Conservation (phyloP, 176 grass and related monocot genomes). For the Dactylis glomerata region DNA sequence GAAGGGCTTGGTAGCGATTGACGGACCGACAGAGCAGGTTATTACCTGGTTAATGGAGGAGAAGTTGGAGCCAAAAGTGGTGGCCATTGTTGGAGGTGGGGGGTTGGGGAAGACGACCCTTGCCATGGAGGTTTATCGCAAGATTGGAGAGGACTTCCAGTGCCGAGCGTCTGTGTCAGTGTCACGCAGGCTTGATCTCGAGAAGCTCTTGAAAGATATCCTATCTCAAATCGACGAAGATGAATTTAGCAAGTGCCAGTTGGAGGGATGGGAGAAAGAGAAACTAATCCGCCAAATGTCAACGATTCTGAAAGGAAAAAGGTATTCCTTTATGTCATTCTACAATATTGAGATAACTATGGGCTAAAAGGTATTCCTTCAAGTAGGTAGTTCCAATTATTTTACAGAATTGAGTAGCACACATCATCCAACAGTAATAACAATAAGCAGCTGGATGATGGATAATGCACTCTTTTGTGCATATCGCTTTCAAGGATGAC, state of each 20-base stretch:
- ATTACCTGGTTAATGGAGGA: background rate
- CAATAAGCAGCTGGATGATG: too few relatives aligned
- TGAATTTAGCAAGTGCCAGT: background rate
- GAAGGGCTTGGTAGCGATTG: background rate
- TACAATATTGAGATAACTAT: background rate
- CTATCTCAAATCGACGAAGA: background rate
- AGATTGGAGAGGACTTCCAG: conserved; percentile 6
- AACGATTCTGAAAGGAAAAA: background rate
- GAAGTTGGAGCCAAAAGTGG: background rate
- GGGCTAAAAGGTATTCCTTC: background rate
- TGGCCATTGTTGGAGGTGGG: conserved; percentile 20
- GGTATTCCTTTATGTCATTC: background rate
- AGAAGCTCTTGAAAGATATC: conserved; percentile 20
- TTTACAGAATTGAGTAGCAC: too few relatives aligned
- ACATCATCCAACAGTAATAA: too few relatives aligned
- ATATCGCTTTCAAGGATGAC: too few relatives aligned
- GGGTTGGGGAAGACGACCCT: conserved; percentile 25
- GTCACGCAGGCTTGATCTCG: background rate
- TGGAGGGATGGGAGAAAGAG: background rate
- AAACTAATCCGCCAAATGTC: background rate
- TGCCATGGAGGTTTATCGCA: conserved; percentile 16
- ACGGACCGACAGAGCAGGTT: background rate
- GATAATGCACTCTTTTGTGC: too few relatives aligned
- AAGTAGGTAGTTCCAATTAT: background rate
- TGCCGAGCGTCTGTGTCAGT: background rate